A percentile compares a stretch with the other conserved stretches of the same genome.
Conservation (phyloP, 441 rosid genomes). For the Pelargonium citronellum region DNA sequence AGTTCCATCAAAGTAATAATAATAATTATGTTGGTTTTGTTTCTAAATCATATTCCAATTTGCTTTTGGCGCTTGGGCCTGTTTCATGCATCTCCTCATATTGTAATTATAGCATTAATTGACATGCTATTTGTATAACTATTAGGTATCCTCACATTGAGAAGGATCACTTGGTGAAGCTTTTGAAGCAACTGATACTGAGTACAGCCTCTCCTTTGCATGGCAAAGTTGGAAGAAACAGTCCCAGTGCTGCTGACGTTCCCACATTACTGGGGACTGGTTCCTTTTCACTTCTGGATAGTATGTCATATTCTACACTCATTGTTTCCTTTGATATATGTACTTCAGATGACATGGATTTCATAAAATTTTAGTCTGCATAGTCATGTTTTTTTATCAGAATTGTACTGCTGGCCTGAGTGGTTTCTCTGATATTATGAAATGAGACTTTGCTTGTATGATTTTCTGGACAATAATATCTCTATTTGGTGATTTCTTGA, state of each 20-base stretch:
- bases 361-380: background rate
- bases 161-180: slow-evolving; percentile 88
- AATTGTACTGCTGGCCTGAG: background rate
- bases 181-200: slow-evolving; percentile 75
- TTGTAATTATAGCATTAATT: slow-evolving; percentile 15
- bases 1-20: background rate
- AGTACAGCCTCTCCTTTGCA: slow-evolving; percentile 47
- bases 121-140: slow-evolving; percentile 30
- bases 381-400: background rate
- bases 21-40: background rate
- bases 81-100: slow-evolving; percentile 12
- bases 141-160: slow-evolving; percentile 83
- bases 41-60: background rate
- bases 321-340: slow-evolving; percentile 4
- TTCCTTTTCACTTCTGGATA: slow-evolving; percentile 81
- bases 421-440: background rate
- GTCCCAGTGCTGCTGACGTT: slow-evolving; percentile 71
- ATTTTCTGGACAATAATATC: background rate
- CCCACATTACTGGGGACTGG: slow-evolving; percentile 87
- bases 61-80: slow-evolving; percentile 10
- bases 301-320: slow-evolving; percentile 50
- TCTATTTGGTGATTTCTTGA: slow-evolving; percentile 7
- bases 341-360: slow-evolving; percentile 1
- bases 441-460: background rate
- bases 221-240: slow-evolving; percentile 41